These are phyloP conservation scores for Clonostachys rosea DNA, from an alignment of 2,329 filamentous ascomycete species.

Conservation along the genomic window DNA sequence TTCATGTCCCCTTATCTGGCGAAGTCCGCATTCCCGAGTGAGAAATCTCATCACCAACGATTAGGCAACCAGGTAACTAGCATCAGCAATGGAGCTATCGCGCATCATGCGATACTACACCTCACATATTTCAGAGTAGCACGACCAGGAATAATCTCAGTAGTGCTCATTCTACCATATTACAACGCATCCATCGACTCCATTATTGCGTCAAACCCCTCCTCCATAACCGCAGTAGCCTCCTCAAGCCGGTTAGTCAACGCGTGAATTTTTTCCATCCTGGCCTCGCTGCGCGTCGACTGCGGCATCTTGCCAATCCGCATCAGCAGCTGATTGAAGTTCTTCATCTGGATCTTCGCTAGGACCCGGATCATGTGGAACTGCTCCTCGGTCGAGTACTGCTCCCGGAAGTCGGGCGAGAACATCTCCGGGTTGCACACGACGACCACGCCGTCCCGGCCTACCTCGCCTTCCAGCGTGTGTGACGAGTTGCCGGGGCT, in stretches of 20 bases:
- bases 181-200: not conserved
- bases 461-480: slow-evolving; percentile 3
- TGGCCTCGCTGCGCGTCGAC: not conserved
- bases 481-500: not conserved
- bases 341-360: slow-evolving; percentile 14
- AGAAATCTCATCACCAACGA: too few relatives aligned
- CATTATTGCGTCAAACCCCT: not conserved
- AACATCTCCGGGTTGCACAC: slow-evolving; percentile 16
- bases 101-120: too few relatives aligned
- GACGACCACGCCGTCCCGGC: slow-evolving; percentile 1
- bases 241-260: not conserved
- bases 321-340: slow-evolving; percentile 13
- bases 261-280: not conserved
- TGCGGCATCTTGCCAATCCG: slow-evolving; percentile 1
- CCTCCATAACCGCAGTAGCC: not conserved
- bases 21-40: too few relatives aligned
- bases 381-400: slow-evolving; percentile 20
- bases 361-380: slow-evolving; percentile 18
- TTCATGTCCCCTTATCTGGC: too few relatives aligned
- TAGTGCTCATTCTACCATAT: too few relatives aligned
- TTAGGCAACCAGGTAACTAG: too few relatives aligned
- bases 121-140: too few relatives aligned
- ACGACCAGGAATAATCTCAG: too few relatives aligned
- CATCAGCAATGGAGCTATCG: too few relatives aligned
- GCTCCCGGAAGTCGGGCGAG: slow-evolving; percentile 11